Evolutionary conservation across 257 asterid species (phyloP).

Genomic region (Solanum gracilifrons): DNA sequence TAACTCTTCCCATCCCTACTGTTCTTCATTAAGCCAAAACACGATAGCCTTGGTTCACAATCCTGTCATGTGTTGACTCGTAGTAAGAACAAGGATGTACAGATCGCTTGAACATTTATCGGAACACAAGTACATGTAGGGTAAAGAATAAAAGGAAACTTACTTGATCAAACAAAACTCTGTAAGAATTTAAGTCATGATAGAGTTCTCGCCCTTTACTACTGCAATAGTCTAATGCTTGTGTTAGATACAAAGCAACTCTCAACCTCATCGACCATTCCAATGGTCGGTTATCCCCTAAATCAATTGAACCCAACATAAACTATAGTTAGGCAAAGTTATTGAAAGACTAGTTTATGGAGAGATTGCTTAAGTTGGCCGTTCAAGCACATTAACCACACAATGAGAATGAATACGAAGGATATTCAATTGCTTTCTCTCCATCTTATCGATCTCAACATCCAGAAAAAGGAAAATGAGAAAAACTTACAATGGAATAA

Average conservation of each 20-base stretch:
- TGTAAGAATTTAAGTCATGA: constrained; percentile 41
- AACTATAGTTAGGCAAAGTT: neutral
- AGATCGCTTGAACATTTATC: neutral
- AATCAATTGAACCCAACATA: neutral
- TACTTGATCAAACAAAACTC: constrained; percentile 42
- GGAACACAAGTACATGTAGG: neutral
- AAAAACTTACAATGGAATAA: constrained; percentile 32
- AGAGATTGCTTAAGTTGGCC: neutral
- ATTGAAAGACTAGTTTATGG: neutral
- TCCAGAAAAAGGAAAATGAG: neutral
- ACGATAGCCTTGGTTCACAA: constrained; percentile 37
- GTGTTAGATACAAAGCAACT: constrained; percentile 35
- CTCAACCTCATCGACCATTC: constrained; percentile 46
- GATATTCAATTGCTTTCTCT: neutral
- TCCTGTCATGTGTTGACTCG: constrained; percentile 14
- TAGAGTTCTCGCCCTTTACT: constrained; percentile 37
- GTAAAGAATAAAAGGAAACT: neutral
- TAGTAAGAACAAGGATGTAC: neutral
- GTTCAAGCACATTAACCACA: neutral
- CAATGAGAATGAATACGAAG: neutral
- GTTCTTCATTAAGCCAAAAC: constrained; percentile 46
- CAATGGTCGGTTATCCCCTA: constrained; percentile 38
- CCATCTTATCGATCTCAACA: neutral
- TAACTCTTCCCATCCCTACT: constrained; percentile 44
- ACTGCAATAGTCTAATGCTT: constrained; percentile 44